Evolutionary conservation across 176 grass and related monocot genomes (phyloP).

Genomic region (Bolboschoenus planiculmis): DNA sequence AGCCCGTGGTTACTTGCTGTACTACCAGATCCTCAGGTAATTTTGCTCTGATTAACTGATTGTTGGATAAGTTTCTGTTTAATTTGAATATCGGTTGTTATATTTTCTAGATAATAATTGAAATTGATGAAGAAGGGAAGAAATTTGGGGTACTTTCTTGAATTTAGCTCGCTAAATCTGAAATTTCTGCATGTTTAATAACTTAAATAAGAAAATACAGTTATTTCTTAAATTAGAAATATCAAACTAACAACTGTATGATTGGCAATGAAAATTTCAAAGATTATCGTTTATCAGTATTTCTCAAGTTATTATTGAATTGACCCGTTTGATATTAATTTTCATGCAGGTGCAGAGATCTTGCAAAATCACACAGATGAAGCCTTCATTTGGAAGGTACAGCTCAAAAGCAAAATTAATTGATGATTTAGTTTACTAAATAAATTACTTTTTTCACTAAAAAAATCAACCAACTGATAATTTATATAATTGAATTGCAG

Average conservation of each 20-base stretch:
- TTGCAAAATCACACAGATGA: slow-evolving; percentile 57
- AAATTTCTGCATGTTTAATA: not conserved
- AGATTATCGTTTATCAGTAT: not conserved
- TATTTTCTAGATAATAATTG: not conserved
- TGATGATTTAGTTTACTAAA: not conserved
- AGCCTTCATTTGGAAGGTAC: slow-evolving; percentile 63
- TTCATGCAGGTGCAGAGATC: slow-evolving; percentile 36
- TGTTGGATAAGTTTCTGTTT: not conserved
- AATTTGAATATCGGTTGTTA: not conserved
- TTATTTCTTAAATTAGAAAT: not conserved
- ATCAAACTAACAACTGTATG: not conserved
- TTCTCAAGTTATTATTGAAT: not conserved
- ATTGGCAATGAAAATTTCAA: not conserved
- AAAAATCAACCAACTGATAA: slow-evolving; percentile 17
- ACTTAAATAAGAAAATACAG: not conserved
- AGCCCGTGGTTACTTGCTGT: slow-evolving; percentile 6
- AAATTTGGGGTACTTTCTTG: not conserved
- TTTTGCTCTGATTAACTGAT: not conserved
- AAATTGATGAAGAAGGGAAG: not conserved
- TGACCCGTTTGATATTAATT: slow-evolving; percentile 20
- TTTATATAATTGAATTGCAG: slow-evolving; percentile 34
- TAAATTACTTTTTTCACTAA: not conserved
- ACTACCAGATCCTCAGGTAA: slow-evolving; percentile 46
- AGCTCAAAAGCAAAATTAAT: not conserved
- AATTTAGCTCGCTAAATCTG: not conserved